These are phyloP conservation scores for Artemisia tridentata DNA, from an alignment of 129 eudicot genomes.

Conservation along the genomic window DNA sequence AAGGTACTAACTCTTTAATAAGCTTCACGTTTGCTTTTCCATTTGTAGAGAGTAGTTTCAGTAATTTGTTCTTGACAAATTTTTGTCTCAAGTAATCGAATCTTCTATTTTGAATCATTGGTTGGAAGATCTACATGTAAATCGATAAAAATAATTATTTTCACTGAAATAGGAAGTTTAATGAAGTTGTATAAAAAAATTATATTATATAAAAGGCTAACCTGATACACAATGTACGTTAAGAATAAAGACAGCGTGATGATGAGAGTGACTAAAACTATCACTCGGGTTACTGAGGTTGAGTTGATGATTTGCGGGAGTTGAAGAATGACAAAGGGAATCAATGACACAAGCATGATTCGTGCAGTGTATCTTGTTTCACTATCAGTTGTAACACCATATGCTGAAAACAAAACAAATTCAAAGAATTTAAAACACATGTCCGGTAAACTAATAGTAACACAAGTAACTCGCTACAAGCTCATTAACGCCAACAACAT, in stretches of 20 bases:
- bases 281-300: slow-evolving; percentile 24
- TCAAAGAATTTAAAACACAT: background rate
- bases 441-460: background rate
- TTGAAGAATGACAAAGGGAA: slow-evolving; percentile 49
- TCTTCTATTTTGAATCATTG: slow-evolving; percentile 62
- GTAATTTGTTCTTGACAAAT: slow-evolving; percentile 54
- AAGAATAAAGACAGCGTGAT: slow-evolving; percentile 36
- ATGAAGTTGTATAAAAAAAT: background rate
- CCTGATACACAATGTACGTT: slow-evolving; percentile 49
- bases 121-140: slow-evolving; percentile 55
- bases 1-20: slow-evolving; percentile 45
- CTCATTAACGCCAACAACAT: no score
- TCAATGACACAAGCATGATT: slow-evolving; percentile 42
- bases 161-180: background rate
- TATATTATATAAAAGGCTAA: slow-evolving; percentile 11
- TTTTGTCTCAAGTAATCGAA: slow-evolving; percentile 49
- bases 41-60: slow-evolving; percentile 40
- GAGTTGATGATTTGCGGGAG: slow-evolving; percentile 39
- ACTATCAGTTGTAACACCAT: slow-evolving; percentile 47
- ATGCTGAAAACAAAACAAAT: slow-evolving; percentile 1
- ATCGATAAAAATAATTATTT: background rate
- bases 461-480: no score
- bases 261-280: slow-evolving; percentile 48
- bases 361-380: slow-evolving; percentile 51
- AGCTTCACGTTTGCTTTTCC: slow-evolving; percentile 53